Evolutionary conservation across 352 stramenopile species (phyloP), one percentile per base, ranked within the genome.

Genomic region (Phytophthora melonis): DNA sequence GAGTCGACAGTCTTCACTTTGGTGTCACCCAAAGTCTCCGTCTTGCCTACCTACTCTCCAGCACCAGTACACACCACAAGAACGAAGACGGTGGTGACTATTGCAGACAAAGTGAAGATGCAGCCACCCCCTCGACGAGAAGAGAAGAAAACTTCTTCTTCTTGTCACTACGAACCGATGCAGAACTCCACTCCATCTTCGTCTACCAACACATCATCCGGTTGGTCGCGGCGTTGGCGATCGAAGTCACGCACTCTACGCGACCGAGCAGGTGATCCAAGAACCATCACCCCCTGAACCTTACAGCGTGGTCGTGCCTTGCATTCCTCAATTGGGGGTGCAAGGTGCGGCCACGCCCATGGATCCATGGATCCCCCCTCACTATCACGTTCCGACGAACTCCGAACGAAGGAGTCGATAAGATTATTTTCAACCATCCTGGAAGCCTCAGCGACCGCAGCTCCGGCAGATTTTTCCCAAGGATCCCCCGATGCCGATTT

Each of bases 61-160:
- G 66, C 70, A 78, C 66, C 59, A 70, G 59, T 65, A 70, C 62
- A 63, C 18, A 77, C 50, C 64, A 77, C 65, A 56, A 66, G 58
- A 72, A 34, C 23, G 52, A 45, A 66, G 27, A 58, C 19, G 5
- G 4, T 30, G n/a, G 9, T 34, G 39, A 39, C n/a, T 54, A 55
- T 36, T 41, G 11, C 34, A 7, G 27, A 63, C 60, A 65, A 30
- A 30, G 55, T 56, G 70, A 67, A 78, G 71, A 74, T 60, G 58
- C 71, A 78, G 59, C 57, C 66, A 77, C 60, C 60, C 59, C 36
- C 41, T 70, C 14, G 41, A 19, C 18, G 39, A 45, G 64, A 69
- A 53, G 68, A 68, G 64, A 73, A 39, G 32, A 39, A 11, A 39
- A 39, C 32, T 39, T 39, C 11, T 21, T 41, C 56, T 54, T 55